phyloP scores from a whole-genome alignment of 495 filamentous ascomycete species.

The Penicillium nucicola region DNA sequence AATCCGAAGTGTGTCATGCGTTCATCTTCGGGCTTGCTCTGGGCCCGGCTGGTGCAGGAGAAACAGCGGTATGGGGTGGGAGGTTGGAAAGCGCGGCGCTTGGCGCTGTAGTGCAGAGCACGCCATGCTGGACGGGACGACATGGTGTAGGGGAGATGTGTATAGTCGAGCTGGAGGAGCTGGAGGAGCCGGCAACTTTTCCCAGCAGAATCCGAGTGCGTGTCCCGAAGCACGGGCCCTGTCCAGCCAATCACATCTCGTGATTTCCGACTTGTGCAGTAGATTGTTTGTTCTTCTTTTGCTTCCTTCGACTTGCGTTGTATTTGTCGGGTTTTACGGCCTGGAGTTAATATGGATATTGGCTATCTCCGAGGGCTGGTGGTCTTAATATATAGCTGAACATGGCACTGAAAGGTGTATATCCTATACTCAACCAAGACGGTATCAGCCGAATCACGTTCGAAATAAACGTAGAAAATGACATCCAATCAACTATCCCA shows the following conservation, averaged over 20 bases:
- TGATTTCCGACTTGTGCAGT: slow-evolving; percentile 1
- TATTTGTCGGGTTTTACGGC: too few relatives aligned
- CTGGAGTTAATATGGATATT: too few relatives aligned
- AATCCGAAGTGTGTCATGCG: slow-evolving; percentile 92
- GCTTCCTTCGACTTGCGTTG: too few relatives aligned
- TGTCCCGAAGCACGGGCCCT: not conserved
- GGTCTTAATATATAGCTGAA: too few relatives aligned
- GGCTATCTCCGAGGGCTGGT: too few relatives aligned
- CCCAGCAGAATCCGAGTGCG: slow-evolving; percentile 10
- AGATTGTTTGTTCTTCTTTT: not conserved
- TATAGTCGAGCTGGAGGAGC: slow-evolving; percentile 1
- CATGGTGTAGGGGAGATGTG: slow-evolving; percentile 17
- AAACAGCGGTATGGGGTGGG: slow-evolving; percentile 49
- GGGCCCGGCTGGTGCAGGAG: slow-evolving; percentile 47
- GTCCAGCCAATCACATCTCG: slow-evolving; percentile 15
- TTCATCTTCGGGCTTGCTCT: slow-evolving; percentile 44
- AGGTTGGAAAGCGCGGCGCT: slow-evolving; percentile 23
- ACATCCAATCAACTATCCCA: slow-evolving; percentile 3
- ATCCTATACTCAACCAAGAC: too few relatives aligned
- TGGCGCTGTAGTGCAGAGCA: slow-evolving; percentile 29
- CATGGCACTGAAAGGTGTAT: too few relatives aligned
- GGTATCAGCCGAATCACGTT: too few relatives aligned
- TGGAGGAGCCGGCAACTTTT: slow-evolving; percentile 23
- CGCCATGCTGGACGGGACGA: slow-evolving; percentile 37
- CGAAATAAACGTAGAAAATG: not conserved